These are phyloP conservation scores for Rossbeevera mucosa DNA, from an alignment of 768 basidiomycete genomes.

Conservation along the genomic window DNA sequence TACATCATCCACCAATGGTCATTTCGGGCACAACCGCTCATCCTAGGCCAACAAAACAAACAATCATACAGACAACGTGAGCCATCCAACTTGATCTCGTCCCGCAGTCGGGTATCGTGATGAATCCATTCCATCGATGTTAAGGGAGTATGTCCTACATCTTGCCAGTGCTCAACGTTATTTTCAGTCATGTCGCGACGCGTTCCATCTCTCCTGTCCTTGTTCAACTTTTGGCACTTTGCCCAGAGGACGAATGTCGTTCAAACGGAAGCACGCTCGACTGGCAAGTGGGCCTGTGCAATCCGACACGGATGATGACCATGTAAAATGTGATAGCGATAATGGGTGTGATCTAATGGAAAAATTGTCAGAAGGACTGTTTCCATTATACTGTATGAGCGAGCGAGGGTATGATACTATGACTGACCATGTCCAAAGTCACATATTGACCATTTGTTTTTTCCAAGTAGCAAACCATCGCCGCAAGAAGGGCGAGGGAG, in stretches of 20 bases:
- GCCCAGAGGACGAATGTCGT: background rate
- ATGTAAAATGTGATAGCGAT: conserved; percentile 42
- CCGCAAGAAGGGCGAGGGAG: conserved; percentile 31
- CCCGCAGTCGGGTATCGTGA: background rate
- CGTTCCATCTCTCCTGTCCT: conserved; percentile 2
- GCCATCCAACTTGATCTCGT: background rate
- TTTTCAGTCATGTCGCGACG: background rate
- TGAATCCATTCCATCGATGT: background rate
- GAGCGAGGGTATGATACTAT: background rate
- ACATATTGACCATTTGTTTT: conserved; percentile 32
- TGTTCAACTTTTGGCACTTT: background rate
- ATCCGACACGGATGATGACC: conserved; percentile 38
- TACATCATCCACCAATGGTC: background rate
- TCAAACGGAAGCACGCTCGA: background rate
- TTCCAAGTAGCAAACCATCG: conserved; percentile 27
- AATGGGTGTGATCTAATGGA: conserved; percentile 32
- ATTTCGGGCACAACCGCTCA: background rate
- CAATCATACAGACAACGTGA: background rate
- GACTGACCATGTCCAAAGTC: conserved; percentile 34
- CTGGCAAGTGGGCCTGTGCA: conserved; percentile 5
- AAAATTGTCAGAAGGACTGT: background rate
- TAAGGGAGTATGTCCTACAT: background rate
- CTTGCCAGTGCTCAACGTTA: background rate
- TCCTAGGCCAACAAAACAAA: background rate
- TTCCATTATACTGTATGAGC: background rate